Conservation (phyloP, 768 basidiomycete species). For the Albatrellus ellisii region DNA sequence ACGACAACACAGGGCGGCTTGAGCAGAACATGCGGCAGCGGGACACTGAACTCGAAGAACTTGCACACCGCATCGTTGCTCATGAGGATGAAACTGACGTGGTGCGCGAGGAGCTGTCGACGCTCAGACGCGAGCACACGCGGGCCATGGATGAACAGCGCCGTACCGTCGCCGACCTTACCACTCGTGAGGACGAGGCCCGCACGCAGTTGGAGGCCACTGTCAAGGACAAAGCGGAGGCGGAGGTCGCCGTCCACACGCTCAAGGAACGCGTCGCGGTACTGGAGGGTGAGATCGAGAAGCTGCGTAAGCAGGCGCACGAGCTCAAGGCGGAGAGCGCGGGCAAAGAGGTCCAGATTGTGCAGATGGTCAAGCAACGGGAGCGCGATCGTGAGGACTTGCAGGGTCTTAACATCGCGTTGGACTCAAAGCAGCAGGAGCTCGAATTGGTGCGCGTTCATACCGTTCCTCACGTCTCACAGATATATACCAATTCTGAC, state of each 20-base stretch:
- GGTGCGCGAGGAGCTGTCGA: conserved; percentile 40
- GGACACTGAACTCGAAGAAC: conserved; percentile 41
- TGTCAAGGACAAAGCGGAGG: conserved; percentile 40
- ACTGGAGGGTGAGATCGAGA: conserved; percentile 46
- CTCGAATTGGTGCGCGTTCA: conserved; percentile 55
- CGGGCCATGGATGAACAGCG: conserved; percentile 36
- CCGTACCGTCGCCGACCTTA: conserved; percentile 31
- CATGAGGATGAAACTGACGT: conserved; percentile 40
- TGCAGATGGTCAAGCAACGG: conserved; percentile 55
- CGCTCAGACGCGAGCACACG: conserved; percentile 40
- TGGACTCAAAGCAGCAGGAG: conserved; percentile 93
- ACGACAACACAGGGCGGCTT: conserved; percentile 39
- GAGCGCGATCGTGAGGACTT: conserved; percentile 65
- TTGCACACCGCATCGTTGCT: conserved; percentile 31
- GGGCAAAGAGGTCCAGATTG: conserved; percentile 69
- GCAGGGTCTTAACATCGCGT: conserved; percentile 75
- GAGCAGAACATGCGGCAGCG: conserved; percentile 44
- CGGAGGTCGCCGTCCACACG: conserved; percentile 35
- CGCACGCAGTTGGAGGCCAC: conserved; percentile 34
- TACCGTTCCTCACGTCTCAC: neutral
- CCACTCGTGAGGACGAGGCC: conserved; percentile 32
- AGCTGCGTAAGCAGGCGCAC: conserved; percentile 48
- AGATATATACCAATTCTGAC: too few species aligned
- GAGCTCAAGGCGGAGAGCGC: conserved; percentile 72
- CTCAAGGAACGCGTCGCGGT: conserved; percentile 35